These are phyloP conservation scores for Aciculosporium take DNA, from an alignment of 2,329 filamentous ascomycete genomes.

Conservation along the genomic window DNA sequence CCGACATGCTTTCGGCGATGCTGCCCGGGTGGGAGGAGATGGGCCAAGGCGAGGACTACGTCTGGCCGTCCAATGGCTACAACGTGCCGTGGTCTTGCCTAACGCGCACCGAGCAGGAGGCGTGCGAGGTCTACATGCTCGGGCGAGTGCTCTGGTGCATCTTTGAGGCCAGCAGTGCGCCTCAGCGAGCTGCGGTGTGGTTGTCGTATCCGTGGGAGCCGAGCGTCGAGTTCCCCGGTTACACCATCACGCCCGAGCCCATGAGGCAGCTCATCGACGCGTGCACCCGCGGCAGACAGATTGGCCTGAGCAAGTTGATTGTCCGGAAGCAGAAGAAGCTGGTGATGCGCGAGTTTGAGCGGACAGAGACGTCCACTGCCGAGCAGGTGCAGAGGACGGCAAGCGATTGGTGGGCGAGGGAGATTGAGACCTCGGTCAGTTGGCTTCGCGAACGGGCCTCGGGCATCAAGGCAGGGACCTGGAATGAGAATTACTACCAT, in stretches of 20 bases:
- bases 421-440: constrained; percentile 32
- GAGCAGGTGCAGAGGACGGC: constrained; percentile 24
- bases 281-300: constrained; percentile 35
- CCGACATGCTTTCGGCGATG: constrained; percentile 25
- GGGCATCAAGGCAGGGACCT: constrained; percentile 25
- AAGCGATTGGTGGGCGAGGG: constrained; percentile 32
- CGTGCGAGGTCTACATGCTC: constrained; percentile 48
- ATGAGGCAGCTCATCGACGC: constrained; percentile 34
- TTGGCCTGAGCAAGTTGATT: constrained; percentile 29
- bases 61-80: constrained; percentile 34
- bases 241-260: constrained; percentile 29
- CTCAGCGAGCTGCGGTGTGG: constrained; percentile 42
- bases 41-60: constrained; percentile 29
- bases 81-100: constrained; percentile 43
- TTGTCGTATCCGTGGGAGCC: constrained; percentile 44
- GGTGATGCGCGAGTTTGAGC: constrained; percentile 24
- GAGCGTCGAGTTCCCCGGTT: constrained; percentile 40
- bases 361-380: constrained; percentile 19
- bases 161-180: constrained; percentile 45
- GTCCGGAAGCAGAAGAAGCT: constrained; percentile 31
- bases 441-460: constrained; percentile 29
- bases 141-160: constrained; percentile 48
- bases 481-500: constrained; percentile 36
- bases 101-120: constrained; percentile 36
- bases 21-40: constrained; percentile 31